phyloP scores from a whole-genome alignment of 1,139 yeast species.

The Hansenula sp. region DNA sequence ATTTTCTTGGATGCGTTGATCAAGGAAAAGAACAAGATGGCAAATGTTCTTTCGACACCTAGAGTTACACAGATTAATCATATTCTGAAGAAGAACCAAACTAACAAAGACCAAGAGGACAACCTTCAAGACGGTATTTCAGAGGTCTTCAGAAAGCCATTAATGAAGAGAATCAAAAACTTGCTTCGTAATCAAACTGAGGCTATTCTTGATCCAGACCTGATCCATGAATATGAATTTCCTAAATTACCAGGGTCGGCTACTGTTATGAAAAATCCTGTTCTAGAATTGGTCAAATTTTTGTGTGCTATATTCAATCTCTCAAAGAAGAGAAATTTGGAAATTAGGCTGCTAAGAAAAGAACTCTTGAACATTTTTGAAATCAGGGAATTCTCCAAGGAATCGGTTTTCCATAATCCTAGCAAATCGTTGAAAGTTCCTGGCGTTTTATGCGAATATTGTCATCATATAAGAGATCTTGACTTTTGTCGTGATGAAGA shows the following conservation, averaged over 20 bases:
- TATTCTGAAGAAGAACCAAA: conserved; percentile 41
- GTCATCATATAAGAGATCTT: conserved; percentile 70
- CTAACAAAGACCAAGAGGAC: conserved; percentile 28
- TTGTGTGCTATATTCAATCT: conserved; percentile 71
- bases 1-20: conserved; percentile 72
- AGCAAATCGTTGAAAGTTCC: conserved; percentile 64
- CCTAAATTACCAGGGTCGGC: conserved; percentile 75
- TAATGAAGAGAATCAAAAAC: conserved; percentile 63
- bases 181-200: conserved; percentile 69
- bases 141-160: conserved; percentile 51
- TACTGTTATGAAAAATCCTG: conserved; percentile 60
- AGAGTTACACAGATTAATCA: conserved; percentile 66
- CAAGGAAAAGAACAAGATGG: conserved; percentile 41
- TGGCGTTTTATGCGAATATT: conserved; percentile 73
- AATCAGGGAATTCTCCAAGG: conserved; percentile 77
- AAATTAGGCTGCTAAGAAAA: conserved; percentile 70
- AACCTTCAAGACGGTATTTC: conserved; percentile 39
- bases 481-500: conserved; percentile 75
- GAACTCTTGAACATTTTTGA: conserved; percentile 72
- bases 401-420: conserved; percentile 75
- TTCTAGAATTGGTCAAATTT: conserved; percentile 74
- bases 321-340: conserved; percentile 62
- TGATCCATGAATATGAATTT: conserved; percentile 61
- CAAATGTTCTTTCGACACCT: conserved; percentile 45
- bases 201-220: conserved; percentile 63